Percentiles rank a stretch among this genome's conserved stretches.
Conservation (phyloP, 176 grass and related monocot genomes). For the Aegilops bicornis region DNA sequence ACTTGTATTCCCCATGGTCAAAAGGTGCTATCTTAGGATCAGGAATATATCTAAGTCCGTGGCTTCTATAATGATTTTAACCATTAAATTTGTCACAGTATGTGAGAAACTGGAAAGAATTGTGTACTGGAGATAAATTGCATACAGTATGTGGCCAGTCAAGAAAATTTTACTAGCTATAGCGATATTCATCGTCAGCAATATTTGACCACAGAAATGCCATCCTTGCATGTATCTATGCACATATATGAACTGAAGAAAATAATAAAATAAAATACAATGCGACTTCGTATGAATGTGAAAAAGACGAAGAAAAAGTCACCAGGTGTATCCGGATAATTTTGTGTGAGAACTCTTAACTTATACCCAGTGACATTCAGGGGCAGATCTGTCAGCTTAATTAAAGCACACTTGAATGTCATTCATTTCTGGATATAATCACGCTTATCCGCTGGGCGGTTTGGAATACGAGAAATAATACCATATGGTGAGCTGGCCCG, state of each 20-base stretch:
- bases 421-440: too few species aligned
- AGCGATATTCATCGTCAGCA: background rate
- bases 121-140: background rate
- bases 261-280: background rate
- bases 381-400: too few species aligned
- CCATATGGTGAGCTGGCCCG: too few species aligned
- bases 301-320: background rate
- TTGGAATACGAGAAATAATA: too few species aligned
- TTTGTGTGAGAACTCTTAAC: conserved; percentile 30
- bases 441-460: too few species aligned
- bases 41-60: background rate
- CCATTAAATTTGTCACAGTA: background rate
- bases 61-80: background rate
- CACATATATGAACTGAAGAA: background rate
- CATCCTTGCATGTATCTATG: background rate
- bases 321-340: conserved; percentile 90
- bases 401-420: too few species aligned
- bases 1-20: background rate
- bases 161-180: background rate
- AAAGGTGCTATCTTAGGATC: background rate
- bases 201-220: background rate
- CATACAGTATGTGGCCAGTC: background rate
- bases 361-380: too few species aligned
- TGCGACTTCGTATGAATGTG: background rate
- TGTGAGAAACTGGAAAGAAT: background rate